A percentile compares a stretch with the other conserved stretches of the same genome.
phyloP scores from a whole-genome alignment of 2,329 filamentous ascomycete species.

The Microthyrium microscopicum region DNA sequence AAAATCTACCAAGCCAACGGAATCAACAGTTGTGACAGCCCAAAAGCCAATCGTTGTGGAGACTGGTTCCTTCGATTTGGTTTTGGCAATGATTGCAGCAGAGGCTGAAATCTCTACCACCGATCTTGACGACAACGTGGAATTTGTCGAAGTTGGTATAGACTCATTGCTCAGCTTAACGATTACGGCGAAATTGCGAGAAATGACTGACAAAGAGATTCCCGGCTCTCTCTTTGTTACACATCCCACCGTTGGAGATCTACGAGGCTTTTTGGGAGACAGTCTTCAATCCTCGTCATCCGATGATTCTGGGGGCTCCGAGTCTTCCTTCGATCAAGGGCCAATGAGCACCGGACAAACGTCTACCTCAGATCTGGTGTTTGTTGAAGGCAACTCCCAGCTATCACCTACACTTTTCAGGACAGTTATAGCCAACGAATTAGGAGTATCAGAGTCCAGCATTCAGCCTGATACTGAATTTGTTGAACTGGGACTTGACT shows the following conservation, averaged over 20 bases:
- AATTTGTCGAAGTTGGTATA: conserved; percentile 14
- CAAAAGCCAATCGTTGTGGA: background rate
- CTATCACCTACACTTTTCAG: no score
- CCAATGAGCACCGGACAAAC: no score
- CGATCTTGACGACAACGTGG: conserved; percentile 12
- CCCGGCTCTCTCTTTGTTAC: background rate
- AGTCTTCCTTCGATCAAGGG: background rate
- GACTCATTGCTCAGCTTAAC: conserved; percentile 14
- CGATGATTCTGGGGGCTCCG: background rate
- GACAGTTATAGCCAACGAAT: no score
- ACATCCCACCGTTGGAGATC: background rate
- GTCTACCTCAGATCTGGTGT: no score
- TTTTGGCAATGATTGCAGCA: conserved; percentile 9
- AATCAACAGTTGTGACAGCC: background rate
- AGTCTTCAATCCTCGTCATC: background rate
- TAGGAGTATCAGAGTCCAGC: no score
- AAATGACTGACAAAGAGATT: background rate
- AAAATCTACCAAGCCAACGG: background rate
- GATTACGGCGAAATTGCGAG: conserved; percentile 12
- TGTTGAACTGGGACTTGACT: conserved; percentile 15
- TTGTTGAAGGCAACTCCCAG: no score
- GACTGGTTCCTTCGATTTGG: background rate
- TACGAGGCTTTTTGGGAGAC: background rate
- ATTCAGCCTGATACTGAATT: no score
- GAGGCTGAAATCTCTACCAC: conserved; percentile 11